A percentile compares a stretch with the other conserved stretches of the same genome.
These are phyloP conservation scores for Zasmidium cellare DNA, from an alignment of 2,329 filamentous ascomycete species.

Conservation along the genomic window DNA sequence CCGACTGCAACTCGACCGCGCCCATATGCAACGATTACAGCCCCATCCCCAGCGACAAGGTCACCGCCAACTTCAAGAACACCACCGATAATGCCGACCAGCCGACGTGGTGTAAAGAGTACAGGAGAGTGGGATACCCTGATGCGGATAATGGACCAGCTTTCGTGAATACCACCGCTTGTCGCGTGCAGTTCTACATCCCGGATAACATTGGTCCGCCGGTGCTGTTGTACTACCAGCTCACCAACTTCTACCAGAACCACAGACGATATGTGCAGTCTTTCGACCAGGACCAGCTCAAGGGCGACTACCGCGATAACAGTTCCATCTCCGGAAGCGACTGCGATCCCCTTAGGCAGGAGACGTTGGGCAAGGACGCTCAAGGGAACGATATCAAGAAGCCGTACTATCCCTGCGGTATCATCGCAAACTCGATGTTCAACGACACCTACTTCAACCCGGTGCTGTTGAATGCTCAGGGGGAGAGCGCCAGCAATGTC, in stretches of 20 bases:
- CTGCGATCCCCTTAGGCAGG: slow-evolving; percentile 67
- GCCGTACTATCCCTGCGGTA: slow-evolving; percentile 89
- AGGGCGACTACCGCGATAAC: slow-evolving; percentile 65
- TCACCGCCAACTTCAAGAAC: slow-evolving; percentile 71
- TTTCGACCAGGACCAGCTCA: slow-evolving; percentile 79
- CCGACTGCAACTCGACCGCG: slow-evolving; percentile 62
- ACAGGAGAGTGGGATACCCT: slow-evolving; percentile 24
- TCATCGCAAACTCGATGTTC: slow-evolving; percentile 96
- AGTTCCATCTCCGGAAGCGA: slow-evolving; percentile 64
- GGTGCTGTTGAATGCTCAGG: slow-evolving; percentile 56
- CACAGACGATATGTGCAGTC: slow-evolving; percentile 94
- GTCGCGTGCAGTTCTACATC: slow-evolving; percentile 75
- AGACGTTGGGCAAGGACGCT: slow-evolving; percentile 18
- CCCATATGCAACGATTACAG: slow-evolving; percentile 50
- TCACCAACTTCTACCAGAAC: slow-evolving; percentile 99
- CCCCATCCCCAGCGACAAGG: slow-evolving; percentile 57
- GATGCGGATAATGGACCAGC: slow-evolving; percentile 11
- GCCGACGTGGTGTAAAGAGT: slow-evolving; percentile 32
- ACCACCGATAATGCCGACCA: slow-evolving; percentile 25
- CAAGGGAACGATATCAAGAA: slow-evolving; percentile 46
- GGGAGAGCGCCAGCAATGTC: slow-evolving; percentile 38
- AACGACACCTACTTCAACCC: slow-evolving; percentile 84
- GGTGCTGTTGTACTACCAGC: slow-evolving; percentile 89
- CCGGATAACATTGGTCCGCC: slow-evolving; percentile 77
- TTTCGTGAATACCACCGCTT: slow-evolving; percentile 51